A percentile compares a stretch with the other conserved stretches of the same genome.
These are phyloP conservation scores for Mucor plumbeus DNA, from an alignment of 371 early-diverging fungal species.

Conservation along the genomic window DNA sequence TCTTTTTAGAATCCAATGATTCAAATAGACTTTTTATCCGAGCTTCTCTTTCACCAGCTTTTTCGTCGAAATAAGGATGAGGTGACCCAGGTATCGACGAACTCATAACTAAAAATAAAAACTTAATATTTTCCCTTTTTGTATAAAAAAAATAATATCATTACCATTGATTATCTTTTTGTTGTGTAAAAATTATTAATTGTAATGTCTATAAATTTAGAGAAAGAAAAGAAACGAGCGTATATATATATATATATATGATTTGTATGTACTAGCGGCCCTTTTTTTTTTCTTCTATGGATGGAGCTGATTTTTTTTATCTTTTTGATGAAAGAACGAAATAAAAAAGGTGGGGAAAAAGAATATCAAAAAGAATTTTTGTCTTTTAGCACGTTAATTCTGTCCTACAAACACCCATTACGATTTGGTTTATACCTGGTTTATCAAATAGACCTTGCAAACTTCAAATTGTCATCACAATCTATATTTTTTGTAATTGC, in stretches of 20 bases:
- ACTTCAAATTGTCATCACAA: too few species aligned
- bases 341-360: neutral
- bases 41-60: slow-evolving; percentile 47
- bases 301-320: neutral
- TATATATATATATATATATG: neutral
- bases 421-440: neutral
- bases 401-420: neutral
- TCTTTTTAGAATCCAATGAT: slow-evolving; percentile 45
- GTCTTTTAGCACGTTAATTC: neutral
- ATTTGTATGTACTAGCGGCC: neutral
- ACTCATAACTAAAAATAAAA: slow-evolving; percentile 22
- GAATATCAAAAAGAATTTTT: neutral
- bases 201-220: neutral
- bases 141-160: neutral
- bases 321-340: neutral
- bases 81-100: slow-evolving; percentile 31
- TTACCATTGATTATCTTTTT: slow-evolving; percentile 16
- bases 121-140: slow-evolving; percentile 4
- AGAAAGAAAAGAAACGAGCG: slow-evolving; percentile 1
- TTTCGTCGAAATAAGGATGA: slow-evolving; percentile 57
- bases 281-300: neutral
- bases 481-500: too few species aligned
- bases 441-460: too few species aligned
- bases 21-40: slow-evolving; percentile 56
- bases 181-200: neutral